A percentile compares a stretch with the other conserved stretches of the same genome.
phyloP scores from a whole-genome alignment of 257 asterid species.

The Capsicum pubescens region DNA sequence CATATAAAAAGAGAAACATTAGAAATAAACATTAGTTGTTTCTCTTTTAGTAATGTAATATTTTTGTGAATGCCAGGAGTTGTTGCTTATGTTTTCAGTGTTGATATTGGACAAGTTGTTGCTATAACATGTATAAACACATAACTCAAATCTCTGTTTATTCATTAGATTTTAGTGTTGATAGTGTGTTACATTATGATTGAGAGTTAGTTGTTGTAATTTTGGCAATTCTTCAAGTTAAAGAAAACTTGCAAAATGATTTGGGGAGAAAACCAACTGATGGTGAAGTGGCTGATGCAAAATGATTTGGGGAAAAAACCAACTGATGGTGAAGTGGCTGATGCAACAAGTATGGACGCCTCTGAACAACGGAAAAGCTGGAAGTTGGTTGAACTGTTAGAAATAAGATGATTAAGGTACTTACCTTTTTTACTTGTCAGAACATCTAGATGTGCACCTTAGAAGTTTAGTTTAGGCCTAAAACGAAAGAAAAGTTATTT shows the following conservation, averaged over 20 bases:
- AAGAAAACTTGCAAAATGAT: slow-evolving; percentile 61
- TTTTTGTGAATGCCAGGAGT: too few species aligned
- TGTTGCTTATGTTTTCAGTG: too few species aligned
- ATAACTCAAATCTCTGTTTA: not conserved
- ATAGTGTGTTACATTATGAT: not conserved
- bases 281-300: slow-evolving; percentile 66
- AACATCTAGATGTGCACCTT: not conserved
- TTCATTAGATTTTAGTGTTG: not conserved
- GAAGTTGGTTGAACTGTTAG: slow-evolving; percentile 88
- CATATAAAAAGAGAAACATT: too few species aligned
- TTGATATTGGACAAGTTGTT: too few species aligned
- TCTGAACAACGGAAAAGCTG: slow-evolving; percentile 58
- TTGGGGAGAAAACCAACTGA: slow-evolving; percentile 70
- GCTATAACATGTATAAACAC: too few species aligned
- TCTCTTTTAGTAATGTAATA: too few species aligned
- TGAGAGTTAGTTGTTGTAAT: slow-evolving; percentile 33
- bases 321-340: too few species aligned
- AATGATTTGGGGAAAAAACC: too few species aligned
- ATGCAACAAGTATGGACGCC: slow-evolving; percentile 41
- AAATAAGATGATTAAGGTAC: slow-evolving; percentile 88
- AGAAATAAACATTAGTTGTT: too few species aligned
- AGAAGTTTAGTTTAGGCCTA: not conserved
- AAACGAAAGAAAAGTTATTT: slow-evolving; percentile 9
- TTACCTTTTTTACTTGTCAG: not conserved
- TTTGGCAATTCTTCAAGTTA: slow-evolving; percentile 71